Conservation (phyloP, 345 rosid species). For the Hibiscus mutabilis region DNA sequence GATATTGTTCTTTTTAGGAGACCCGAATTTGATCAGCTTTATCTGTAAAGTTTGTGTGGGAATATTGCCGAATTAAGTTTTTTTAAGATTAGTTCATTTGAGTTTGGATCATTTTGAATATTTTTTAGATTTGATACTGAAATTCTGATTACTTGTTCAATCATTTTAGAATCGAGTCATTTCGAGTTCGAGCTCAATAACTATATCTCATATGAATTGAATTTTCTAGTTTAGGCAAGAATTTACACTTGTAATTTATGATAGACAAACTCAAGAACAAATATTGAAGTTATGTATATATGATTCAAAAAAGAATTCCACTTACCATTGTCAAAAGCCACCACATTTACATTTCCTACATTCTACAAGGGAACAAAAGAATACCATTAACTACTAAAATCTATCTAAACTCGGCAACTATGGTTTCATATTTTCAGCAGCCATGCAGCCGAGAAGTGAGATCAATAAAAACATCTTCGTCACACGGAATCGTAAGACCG, state of each 20-base stretch:
- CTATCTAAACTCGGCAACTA: background rate
- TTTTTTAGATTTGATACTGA: too few relatives aligned
- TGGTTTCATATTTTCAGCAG: background rate
- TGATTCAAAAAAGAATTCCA: background rate
- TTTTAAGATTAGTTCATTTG: too few relatives aligned
- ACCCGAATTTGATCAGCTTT: too few relatives aligned
- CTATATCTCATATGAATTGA: too few relatives aligned
- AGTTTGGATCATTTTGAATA: background rate
- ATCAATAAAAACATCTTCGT: background rate
- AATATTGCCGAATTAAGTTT: too few relatives aligned
- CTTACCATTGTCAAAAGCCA: background rate
- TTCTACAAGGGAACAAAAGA: background rate
- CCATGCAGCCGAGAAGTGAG: slow-evolving; percentile 4
- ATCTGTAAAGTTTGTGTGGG: too few relatives aligned
- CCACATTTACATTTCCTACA: background rate
- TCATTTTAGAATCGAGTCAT: too few relatives aligned
- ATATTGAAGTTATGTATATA: too few relatives aligned
- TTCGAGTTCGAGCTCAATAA: too few relatives aligned
- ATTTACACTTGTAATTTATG: background rate
- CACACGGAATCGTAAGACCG: background rate
- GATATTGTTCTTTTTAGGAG: too few relatives aligned
- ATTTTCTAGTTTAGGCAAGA: too few relatives aligned
- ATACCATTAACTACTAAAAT: background rate
- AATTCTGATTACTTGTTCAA: too few relatives aligned
- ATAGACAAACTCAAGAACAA: background rate